phyloP scores from a whole-genome alignment of 2,329 filamentous ascomycete genomes.

The Lasiodiplodia hormozganensis region DNA sequence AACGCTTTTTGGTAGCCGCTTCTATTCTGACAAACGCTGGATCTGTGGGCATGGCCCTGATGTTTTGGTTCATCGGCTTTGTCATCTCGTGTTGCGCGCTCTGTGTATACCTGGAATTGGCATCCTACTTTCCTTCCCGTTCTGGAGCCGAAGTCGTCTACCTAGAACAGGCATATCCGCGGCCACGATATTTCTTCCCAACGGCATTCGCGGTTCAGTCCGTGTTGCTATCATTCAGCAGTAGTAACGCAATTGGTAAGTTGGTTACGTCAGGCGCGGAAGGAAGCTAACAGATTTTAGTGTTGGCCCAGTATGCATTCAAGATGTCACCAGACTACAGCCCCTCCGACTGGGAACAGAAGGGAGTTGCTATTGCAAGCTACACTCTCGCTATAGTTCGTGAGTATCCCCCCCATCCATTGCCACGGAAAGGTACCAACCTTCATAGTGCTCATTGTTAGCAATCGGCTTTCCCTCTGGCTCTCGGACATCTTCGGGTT shows the following conservation, averaged over 20 bases:
- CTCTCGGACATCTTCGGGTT: slow-evolving; percentile 64
- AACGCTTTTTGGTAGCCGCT: neutral
- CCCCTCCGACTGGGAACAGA: slow-evolving; percentile 67
- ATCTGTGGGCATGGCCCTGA: slow-evolving; percentile 66
- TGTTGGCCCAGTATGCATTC: slow-evolving; percentile 65
- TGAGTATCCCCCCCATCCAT: slow-evolving; percentile 34
- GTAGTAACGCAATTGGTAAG: slow-evolving; percentile 66
- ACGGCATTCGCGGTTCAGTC: slow-evolving; percentile 53
- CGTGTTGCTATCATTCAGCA: slow-evolving; percentile 70
- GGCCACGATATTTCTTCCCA: slow-evolving; percentile 69
- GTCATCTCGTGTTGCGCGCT: slow-evolving; percentile 64
- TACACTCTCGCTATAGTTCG: slow-evolving; percentile 66
- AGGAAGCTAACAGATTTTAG: slow-evolving; percentile 29
- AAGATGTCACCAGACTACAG: slow-evolving; percentile 56
- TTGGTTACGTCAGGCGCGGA: neutral
- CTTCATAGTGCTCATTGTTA: slow-evolving; percentile 54
- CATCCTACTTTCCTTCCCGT: slow-evolving; percentile 70
- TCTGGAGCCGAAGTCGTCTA: slow-evolving; percentile 72
- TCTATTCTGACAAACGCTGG: slow-evolving; percentile 64
- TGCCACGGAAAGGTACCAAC: neutral
- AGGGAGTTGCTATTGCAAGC: slow-evolving; percentile 69
- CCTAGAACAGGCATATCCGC: slow-evolving; percentile 71
- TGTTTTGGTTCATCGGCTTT: slow-evolving; percentile 71
- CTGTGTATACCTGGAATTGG: slow-evolving; percentile 68
- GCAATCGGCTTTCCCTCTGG: slow-evolving; percentile 65